phyloP scores from a whole-genome alignment of 257 asterid genomes.

The Ehretia macrophylla region DNA sequence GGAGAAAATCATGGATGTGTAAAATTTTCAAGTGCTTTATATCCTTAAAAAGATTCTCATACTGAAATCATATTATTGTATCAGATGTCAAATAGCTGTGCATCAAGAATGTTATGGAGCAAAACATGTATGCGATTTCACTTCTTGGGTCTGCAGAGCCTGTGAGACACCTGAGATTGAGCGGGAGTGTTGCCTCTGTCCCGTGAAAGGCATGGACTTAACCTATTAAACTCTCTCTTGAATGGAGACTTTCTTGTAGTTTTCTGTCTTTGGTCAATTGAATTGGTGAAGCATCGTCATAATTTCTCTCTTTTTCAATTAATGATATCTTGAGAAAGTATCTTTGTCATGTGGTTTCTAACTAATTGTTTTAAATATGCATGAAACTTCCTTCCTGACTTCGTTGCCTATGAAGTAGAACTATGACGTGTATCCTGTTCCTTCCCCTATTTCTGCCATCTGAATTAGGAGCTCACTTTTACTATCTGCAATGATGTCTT shows the following conservation, averaged over 20 bases:
- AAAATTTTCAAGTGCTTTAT: neutral
- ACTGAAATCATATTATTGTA: neutral
- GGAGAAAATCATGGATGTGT: neutral
- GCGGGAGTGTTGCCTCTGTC: constrained; percentile 97
- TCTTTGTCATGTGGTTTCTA: too few species aligned
- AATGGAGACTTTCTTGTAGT: constrained; percentile 2
- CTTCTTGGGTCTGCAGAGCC: constrained; percentile 97
- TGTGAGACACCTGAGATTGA: constrained; percentile 97
- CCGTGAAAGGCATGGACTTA: constrained; percentile 77
- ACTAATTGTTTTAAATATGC: too few species aligned
- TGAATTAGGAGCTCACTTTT: too few species aligned
- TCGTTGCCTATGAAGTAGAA: too few species aligned
- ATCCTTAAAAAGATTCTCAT: neutral
- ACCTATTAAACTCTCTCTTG: constrained; percentile 4
- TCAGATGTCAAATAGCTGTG: constrained; percentile 98
- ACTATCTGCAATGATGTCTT: neutral
- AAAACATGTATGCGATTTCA: constrained; percentile 82
- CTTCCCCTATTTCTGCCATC: too few species aligned
- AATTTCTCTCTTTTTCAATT: too few species aligned
- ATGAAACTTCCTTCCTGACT: too few species aligned
- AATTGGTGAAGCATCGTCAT: neutral
- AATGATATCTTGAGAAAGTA: too few species aligned
- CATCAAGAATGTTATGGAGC: constrained; percentile 99
- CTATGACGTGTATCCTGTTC: too few species aligned
- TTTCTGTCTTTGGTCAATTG: neutral